A percentile compares a stretch with the other conserved stretches of the same genome.
Evolutionary conservation across 495 filamentous ascomycete species (phyloP).

Genomic region (Hypoxylon rickii): DNA sequence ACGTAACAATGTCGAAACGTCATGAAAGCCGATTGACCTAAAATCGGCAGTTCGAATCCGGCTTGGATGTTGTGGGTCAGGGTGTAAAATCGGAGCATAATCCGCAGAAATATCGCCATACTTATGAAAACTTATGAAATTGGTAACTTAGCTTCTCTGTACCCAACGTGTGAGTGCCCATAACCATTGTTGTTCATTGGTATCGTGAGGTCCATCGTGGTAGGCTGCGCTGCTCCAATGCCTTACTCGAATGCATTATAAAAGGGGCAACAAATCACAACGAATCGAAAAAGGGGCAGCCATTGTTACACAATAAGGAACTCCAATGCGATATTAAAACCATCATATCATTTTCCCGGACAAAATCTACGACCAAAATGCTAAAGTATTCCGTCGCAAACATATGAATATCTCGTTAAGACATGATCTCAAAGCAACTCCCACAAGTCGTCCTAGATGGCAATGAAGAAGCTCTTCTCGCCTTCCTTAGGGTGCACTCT

Average conservation of each 20-base stretch:
- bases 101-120: background rate
- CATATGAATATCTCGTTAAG: background rate
- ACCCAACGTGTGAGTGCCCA: no score
- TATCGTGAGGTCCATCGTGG: no score
- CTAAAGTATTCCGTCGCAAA: background rate
- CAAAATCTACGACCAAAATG: background rate
- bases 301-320: background rate
- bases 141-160: no score
- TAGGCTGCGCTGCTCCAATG: no score
- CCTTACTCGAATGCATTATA: no score
- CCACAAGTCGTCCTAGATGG: slow-evolving; percentile 40
- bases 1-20: slow-evolving; percentile 12
- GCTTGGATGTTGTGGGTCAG: no score
- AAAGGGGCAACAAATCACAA: no score
- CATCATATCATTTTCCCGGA: no score
- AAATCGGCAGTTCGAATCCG: slow-evolving; percentile 9
- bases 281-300: background rate
- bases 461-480: slow-evolving; percentile 88
- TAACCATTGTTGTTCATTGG: no score
- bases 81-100: background rate
- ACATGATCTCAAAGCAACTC: background rate
- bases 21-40: slow-evolving; percentile 12
- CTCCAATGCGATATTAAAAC: no score
- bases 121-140: no score
- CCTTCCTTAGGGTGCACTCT: slow-evolving; percentile 75